Conservation (phyloP, 202 grass and related monocot species). For the Digitaria exilis region DNA sequence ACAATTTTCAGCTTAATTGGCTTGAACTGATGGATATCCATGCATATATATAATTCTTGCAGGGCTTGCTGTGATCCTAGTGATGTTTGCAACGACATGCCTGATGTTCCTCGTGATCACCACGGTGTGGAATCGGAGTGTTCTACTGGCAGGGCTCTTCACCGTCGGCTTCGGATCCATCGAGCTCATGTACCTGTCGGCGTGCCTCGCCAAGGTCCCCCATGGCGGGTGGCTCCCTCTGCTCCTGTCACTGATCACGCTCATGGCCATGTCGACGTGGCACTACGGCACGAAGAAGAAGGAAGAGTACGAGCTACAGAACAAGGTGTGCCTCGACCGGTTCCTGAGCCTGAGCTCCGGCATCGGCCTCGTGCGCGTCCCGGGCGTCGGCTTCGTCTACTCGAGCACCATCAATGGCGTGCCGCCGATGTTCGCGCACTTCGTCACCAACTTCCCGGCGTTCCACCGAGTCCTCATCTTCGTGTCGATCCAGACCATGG, state of each 20-base stretch:
- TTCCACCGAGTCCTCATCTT: constrained; percentile 87
- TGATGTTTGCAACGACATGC: constrained; percentile 90
- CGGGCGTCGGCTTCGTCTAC: constrained; percentile 76
- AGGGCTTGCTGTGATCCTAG: constrained; percentile 83
- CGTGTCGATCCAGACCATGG: constrained; percentile 72
- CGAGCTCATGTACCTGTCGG: constrained; percentile 77
- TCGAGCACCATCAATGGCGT: constrained; percentile 53
- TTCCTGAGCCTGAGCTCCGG: constrained; percentile 66
- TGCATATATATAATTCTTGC: not conserved
- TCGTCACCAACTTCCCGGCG: constrained; percentile 93
- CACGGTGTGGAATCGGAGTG: constrained; percentile 62
- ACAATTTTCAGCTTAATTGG: not conserved
- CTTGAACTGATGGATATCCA: not conserved
- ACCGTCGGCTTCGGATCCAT: constrained; percentile 67
- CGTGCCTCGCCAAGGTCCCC: constrained; percentile 67
- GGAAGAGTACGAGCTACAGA: constrained; percentile 78
- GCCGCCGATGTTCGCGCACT: constrained; percentile 91
- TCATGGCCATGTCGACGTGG: constrained; percentile 76
- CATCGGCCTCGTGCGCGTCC: constrained; percentile 75
- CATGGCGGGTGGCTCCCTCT: constrained; percentile 87
- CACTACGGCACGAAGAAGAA: constrained; percentile 90
- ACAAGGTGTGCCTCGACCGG: constrained; percentile 75
- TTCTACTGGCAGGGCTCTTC: constrained; percentile 58
- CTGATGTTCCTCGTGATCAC: constrained; percentile 93
- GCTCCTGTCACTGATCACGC: constrained; percentile 55